phyloP scores from a whole-genome alignment of 202 grass and related monocot species.

The Hordeum pubiflorum region DNA sequence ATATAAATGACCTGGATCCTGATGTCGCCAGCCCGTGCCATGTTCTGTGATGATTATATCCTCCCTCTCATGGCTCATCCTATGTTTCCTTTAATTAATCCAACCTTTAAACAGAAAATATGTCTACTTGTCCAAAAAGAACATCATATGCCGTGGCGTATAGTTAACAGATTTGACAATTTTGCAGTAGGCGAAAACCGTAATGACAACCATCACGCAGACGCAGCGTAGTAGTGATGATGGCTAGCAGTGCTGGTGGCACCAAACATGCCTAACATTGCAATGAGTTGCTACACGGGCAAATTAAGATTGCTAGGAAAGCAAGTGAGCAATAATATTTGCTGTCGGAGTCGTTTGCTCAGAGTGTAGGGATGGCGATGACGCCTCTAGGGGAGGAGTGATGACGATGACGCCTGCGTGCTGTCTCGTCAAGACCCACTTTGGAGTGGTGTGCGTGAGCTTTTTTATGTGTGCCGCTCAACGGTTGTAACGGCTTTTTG shows the following conservation, averaged over 20 bases:
- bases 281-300: not conserved
- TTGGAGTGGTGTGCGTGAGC: too few species aligned
- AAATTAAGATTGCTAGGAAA: slow-evolving; percentile 20
- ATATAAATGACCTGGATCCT: too few species aligned
- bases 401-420: too few species aligned
- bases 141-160: not conserved
- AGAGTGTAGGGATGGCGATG: too few species aligned
- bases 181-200: not conserved
- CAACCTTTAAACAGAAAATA: too few species aligned
- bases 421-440: too few species aligned
- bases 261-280: not conserved
- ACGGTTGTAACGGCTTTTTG: too few species aligned
- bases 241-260: not conserved
- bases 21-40: too few species aligned
- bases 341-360: too few species aligned
- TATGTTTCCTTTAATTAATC: not conserved
- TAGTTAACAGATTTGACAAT: not conserved
- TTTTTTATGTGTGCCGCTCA: too few species aligned
- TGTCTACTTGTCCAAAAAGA: too few species aligned
- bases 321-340: slow-evolving; percentile 4
- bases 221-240: slow-evolving; percentile 8
- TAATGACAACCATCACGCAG: not conserved
- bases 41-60: not conserved
- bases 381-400: too few species aligned
- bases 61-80: not conserved